Evolutionary conservation across 805 yeast genomes (phyloP), one percentile per base, ranked within the genome.

Genomic region (Danielozyma ontarioensis): DNA sequence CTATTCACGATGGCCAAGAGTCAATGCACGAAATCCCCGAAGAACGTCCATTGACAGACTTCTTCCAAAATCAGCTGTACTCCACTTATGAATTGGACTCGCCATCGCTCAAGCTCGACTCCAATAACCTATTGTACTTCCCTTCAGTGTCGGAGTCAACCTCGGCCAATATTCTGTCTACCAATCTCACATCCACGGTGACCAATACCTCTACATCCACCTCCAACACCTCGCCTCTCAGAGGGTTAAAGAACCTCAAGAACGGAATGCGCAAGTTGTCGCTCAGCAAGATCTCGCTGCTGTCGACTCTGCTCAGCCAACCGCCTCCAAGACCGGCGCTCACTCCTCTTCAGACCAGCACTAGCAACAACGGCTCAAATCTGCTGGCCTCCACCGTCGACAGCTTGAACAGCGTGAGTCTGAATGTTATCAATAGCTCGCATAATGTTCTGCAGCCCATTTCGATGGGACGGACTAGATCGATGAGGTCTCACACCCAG

Each of bases 201-300:
- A 11, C 16, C 17, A 25, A 4, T 31, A 32, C n/a, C 22, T 18
- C 25, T 13, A 27, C 26, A 16, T 13, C 35, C 17, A 23, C 34
- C 5, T 22, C 31, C 22, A 50, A 37, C 40, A 43, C 53, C 19
- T 48, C 58, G 32, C 70, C 69, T 2, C 48, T 63, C 36, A 55
- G 55, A 32, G 50, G 66, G 31, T 48, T 64, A 31, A 62, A 59
- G 35, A 59, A 60, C 40, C 43, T 65, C 26, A 62, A 62, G 32
- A 53, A 57, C 13, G 65, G 68, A 4, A 61, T 66, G 13, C 48
- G 70, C 37, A 62, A 62, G 43, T 48, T 64, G 27, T 57, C 64
- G 13, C 44, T 64, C 16, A 40, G 42, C 6, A 43, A 46, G 16
- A 14, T 19, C 35, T 44, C 15, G 27, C 39, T 21, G 26, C 37